Conservation (phyloP, 192 early-diverging fungal species). For the Phlyctochytrium bullatum region DNA sequence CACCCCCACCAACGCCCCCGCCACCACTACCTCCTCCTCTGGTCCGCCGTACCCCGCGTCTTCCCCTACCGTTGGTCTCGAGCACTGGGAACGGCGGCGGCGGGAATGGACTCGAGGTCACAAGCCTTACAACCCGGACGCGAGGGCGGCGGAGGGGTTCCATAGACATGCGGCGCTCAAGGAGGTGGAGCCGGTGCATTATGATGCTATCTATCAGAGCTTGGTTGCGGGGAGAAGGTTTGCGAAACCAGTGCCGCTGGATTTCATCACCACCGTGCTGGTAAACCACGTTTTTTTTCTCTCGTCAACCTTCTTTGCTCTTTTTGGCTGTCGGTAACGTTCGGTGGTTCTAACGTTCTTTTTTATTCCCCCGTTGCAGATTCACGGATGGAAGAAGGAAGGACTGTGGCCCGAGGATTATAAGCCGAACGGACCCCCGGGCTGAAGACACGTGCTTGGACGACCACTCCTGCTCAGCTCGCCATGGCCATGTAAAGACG, state of each 20-base stretch:
- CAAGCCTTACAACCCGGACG: conserved; percentile 34
- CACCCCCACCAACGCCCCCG: neutral
- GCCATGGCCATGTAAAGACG: no score
- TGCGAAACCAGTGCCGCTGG: conserved; percentile 41
- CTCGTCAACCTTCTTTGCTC: neutral
- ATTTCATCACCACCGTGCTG: conserved; percentile 45
- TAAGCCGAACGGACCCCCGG: no score
- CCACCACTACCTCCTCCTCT: neutral
- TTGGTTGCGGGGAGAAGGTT: conserved; percentile 47
- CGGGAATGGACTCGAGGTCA: conserved; percentile 35
- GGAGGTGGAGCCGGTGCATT: conserved; percentile 40
- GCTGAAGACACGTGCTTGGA: no score
- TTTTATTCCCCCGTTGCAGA: conserved; percentile 10
- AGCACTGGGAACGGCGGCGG: conserved; percentile 33
- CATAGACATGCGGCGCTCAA: conserved; percentile 29
- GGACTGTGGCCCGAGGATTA: conserved; percentile 29
- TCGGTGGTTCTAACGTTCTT: no score
- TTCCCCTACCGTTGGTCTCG: conserved; percentile 5
- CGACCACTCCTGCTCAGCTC: no score
- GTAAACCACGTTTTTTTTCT: conserved; percentile 20
- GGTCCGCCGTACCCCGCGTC: neutral
- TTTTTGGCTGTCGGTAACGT: no score
- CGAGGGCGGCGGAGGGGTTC: conserved; percentile 20
- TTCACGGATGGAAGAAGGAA: conserved; percentile 48
- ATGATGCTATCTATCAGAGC: conserved; percentile 41